A percentile compares a stretch with the other conserved stretches of the same genome.
Evolutionary conservation across 1,284 basidiomycete genomes (phyloP).

Genomic region (Veloporphyrellus conicus): DNA sequence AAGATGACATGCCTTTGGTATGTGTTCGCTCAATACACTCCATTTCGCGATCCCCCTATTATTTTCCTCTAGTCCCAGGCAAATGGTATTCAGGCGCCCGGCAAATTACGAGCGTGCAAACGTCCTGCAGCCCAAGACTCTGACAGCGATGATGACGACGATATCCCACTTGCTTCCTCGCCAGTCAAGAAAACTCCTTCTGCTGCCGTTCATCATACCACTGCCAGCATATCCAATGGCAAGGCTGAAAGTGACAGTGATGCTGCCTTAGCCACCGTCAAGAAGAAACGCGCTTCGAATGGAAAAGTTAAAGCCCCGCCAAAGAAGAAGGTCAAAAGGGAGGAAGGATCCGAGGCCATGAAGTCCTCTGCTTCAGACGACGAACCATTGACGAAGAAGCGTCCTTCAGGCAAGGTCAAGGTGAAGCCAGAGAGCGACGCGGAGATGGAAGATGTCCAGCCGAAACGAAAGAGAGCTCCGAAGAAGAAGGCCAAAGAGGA

Average conservation of each 20-base stretch:
- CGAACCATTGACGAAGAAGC: conserved; percentile 43
- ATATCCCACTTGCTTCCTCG: conserved; percentile 66
- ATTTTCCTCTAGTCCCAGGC: conserved; percentile 41
- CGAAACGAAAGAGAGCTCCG: conserved; percentile 41
- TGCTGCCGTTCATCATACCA: conserved; percentile 39
- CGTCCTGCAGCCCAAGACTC: conserved; percentile 54
- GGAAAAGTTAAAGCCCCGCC: conserved; percentile 46
- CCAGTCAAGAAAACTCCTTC: conserved; percentile 51
- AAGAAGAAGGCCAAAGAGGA: conserved; percentile 40
- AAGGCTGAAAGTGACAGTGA: conserved; percentile 40
- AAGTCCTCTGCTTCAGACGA: conserved; percentile 40
- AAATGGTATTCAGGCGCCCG: conserved; percentile 37
- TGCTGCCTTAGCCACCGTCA: conserved; percentile 32
- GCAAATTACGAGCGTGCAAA: conserved; percentile 52
- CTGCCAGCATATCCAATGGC: conserved; percentile 34
- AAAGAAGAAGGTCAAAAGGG: conserved; percentile 67
- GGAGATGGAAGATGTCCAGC: conserved; percentile 43
- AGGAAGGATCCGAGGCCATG: conserved; percentile 39
- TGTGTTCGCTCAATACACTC: conserved; percentile 24
- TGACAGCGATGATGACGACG: conserved; percentile 72
- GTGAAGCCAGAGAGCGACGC: conserved; percentile 52
- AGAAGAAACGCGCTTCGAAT: conserved; percentile 39
- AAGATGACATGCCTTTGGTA: conserved; percentile 69
- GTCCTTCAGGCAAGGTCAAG: conserved; percentile 47
- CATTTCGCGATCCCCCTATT: conserved; percentile 15